phyloP scores from a whole-genome alignment of 345 rosid species.

The Ceriops tagal region DNA sequence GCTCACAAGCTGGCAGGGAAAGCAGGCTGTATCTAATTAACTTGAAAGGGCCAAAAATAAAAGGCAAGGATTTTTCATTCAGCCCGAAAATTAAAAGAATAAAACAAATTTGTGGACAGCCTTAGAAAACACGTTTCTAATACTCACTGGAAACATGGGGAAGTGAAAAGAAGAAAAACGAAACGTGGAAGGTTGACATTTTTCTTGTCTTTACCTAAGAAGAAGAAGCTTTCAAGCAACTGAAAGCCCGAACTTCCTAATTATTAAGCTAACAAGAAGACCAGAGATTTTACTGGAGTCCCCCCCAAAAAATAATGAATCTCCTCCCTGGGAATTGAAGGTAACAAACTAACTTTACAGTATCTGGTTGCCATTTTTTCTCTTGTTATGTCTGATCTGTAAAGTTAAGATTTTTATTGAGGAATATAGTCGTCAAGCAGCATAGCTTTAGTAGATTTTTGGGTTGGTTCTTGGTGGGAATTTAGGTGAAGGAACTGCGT shows the following conservation, averaged over 20 bases:
- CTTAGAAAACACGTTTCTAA: too few species aligned
- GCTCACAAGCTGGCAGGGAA: too few species aligned
- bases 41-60: not conserved
- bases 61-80: not conserved
- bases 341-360: not conserved
- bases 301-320: conserved; percentile 3
- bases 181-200: not conserved
- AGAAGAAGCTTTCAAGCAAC: conserved; percentile 40
- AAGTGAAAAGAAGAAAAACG: not conserved
- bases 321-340: conserved; percentile 15
- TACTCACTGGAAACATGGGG: too few species aligned
- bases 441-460: not conserved
- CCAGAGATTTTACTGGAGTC: not conserved
- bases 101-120: not conserved
- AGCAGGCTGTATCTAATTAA: too few species aligned
- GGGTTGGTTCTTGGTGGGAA: not conserved
- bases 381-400: conserved; percentile 1
- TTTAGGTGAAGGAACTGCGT: not conserved
- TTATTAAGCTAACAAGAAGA: not conserved
- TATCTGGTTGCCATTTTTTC: not conserved
- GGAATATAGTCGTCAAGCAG: not conserved
- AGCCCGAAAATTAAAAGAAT: not conserved
- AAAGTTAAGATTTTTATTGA: not conserved
- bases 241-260: not conserved
- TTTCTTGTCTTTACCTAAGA: conserved; percentile 24